Evolutionary conservation across 495 filamentous ascomycete species (phyloP), one percentile per base, ranked within the genome.

Genomic region (Darksidea phi): DNA sequence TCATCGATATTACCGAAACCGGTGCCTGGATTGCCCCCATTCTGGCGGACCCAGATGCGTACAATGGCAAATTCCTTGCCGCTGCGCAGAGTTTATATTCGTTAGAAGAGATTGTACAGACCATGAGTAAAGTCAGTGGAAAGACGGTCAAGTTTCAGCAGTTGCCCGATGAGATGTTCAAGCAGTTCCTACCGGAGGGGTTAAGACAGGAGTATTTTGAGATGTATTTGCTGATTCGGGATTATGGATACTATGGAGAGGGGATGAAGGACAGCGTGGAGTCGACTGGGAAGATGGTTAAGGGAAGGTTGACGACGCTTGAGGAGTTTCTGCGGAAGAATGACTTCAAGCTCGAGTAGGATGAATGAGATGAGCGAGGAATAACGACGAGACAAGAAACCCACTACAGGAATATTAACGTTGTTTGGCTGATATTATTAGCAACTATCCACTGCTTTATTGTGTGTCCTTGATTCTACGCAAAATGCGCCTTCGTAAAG

Each of bases 21-120:
- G 77, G 75, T 37, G 85, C 82, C 58, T 87, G 80, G 67, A 76
- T 86, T 54, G 78, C 78, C 18, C 79, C 73, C 1, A 80, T 82
- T 51, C 63, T 82, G 4, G 54, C 72, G 36, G 68, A 79, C 54
- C 71, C 68, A 21, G 71, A 76, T 28, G 48, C 66, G 34, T 61
- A 72, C 20, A 63, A 77, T 11, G 80, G 79, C 55, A 57, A 51
- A 47, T 53, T 32, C 34, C 57, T 63, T n/a, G 53, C 53, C 15
- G 60, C 60, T 0, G 60, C 60, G 10, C 13, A 63, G 34, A 11
- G 46, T 0, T 13, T 70, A 1, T 71, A 80, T 47, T 70, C 85
- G 2, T 59, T 83, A n/a, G 70, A 74, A 10, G 71, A 72, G 18
- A 82, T 86, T 66, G 74, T 75, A 43, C 67, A 78, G 48, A 70